Conservation (phyloP, 2,329 filamentous ascomycete genomes). For the Metarhizium brunneum region DNA sequence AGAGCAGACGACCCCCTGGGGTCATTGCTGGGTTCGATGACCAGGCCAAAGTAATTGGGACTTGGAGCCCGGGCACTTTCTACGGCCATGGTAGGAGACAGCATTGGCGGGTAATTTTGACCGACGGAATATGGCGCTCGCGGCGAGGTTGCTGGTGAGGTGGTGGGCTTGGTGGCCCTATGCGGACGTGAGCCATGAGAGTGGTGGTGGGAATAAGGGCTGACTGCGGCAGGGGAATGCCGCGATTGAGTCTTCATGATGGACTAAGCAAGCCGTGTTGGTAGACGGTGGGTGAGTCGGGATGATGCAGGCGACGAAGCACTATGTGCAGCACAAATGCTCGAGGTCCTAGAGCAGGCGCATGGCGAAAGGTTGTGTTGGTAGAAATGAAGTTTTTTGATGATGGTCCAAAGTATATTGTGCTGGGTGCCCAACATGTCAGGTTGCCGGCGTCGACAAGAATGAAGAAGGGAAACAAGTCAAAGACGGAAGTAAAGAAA, state of each 20-base stretch:
- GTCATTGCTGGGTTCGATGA: constrained; percentile 52
- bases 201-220: constrained; percentile 25
- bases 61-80: constrained; percentile 45
- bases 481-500: neutral
- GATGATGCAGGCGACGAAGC: neutral
- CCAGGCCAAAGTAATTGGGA: constrained; percentile 81
- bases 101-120: constrained; percentile 42
- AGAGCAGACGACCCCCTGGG: constrained; percentile 54
- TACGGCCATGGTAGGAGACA: constrained; percentile 29
- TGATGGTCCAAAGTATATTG: too few relatives aligned
- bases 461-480: neutral
- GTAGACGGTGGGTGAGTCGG: neutral
- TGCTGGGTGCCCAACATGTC: too few relatives aligned
- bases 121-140: constrained; percentile 44
- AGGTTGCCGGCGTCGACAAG: neutral
- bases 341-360: neutral
- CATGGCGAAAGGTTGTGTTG: constrained; percentile 2
- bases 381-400: neutral
- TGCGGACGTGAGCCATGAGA: constrained; percentile 32
- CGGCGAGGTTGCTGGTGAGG: constrained; percentile 44
- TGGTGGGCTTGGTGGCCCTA: constrained; percentile 33
- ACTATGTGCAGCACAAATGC: neutral
- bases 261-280: constrained; percentile 26
- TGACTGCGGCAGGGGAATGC: constrained; percentile 24
- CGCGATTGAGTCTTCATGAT: constrained; percentile 37